Evolutionary conservation across 345 rosid genomes (phyloP).

Genomic region (Linum trigynum): DNA sequence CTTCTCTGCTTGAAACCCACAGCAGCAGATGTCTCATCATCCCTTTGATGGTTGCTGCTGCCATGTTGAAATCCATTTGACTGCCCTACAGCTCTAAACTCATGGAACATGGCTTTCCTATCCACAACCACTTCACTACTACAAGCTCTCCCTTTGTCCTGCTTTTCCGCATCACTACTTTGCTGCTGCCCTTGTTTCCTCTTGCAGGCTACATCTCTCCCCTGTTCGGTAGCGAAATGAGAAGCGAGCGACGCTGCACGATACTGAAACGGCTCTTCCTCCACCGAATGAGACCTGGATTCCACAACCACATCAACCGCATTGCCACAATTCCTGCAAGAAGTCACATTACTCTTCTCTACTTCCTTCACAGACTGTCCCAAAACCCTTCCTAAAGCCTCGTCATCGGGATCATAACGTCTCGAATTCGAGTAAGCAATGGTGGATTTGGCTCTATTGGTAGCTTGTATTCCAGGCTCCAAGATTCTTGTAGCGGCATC

Average conservation of each 20-base stretch:
- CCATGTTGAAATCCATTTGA: slow-evolving; percentile 13
- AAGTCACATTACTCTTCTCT: slow-evolving; percentile 9
- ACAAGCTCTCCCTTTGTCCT: slow-evolving; percentile 10
- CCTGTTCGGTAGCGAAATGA: slow-evolving; percentile 20
- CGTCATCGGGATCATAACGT: slow-evolving; percentile 17
- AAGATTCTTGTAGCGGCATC: slow-evolving; percentile 79
- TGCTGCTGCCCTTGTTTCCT: slow-evolving; percentile 23
- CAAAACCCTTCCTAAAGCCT: slow-evolving; percentile 19
- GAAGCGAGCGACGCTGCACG: slow-evolving; percentile 12
- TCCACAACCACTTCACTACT: slow-evolving; percentile 11
- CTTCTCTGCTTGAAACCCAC: slow-evolving; percentile 21
- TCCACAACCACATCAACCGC: slow-evolving; percentile 37
- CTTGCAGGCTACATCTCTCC: slow-evolving; percentile 25
- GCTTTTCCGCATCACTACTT: slow-evolving; percentile 14
- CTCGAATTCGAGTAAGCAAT: slow-evolving; percentile 37
- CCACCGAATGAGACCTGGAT: slow-evolving; percentile 16
- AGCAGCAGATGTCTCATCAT: slow-evolving; percentile 24
- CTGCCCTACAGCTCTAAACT: slow-evolving; percentile 22
- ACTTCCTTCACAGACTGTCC: slow-evolving; percentile 27
- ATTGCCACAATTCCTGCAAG: slow-evolving; percentile 65
- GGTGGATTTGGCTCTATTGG: slow-evolving; percentile 42
- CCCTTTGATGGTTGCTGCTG: slow-evolving; percentile 33
- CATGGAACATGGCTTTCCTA: slow-evolving; percentile 20
- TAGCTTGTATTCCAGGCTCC: slow-evolving; percentile 76
- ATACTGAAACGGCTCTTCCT: slow-evolving; percentile 19